Evolutionary conservation across 352 stramenopile genomes (phyloP).

Genomic region (Blastocystis sp.): DNA sequence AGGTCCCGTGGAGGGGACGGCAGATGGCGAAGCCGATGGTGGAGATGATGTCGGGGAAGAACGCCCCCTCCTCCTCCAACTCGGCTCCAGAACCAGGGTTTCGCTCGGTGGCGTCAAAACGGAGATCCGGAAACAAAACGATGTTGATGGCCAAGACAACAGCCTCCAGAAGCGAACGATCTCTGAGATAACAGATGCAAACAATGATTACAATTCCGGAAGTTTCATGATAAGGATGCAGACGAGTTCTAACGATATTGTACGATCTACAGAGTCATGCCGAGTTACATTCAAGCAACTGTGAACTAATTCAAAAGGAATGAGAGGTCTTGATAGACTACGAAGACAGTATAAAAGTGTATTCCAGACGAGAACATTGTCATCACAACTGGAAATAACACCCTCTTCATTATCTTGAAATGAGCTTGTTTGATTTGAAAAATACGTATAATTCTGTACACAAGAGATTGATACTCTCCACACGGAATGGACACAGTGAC

Average conservation of each 20-base stretch:
- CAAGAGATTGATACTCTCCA: neutral
- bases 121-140: constrained; percentile 25
- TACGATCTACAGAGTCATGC: neutral
- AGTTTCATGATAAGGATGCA: neutral
- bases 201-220: neutral
- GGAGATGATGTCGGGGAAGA: constrained; percentile 20
- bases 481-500: neutral
- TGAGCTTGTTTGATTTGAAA: neutral
- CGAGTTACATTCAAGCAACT: neutral
- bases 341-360: neutral
- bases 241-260: neutral
- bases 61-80: neutral
- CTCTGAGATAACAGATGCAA: neutral
- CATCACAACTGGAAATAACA: neutral
- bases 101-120: neutral
- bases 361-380: constrained; percentile 47
- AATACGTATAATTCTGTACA: neutral
- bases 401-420: neutral
- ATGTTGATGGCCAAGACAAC: neutral
- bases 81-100: neutral
- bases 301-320: constrained; percentile 40
- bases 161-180: neutral
- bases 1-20: neutral
- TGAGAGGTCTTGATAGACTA: constrained; percentile 9
- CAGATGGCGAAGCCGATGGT: constrained; percentile 43